Conservation (phyloP, 225 moss, liverwort and hornwort species). For the Physcomitrium patens region DNA sequence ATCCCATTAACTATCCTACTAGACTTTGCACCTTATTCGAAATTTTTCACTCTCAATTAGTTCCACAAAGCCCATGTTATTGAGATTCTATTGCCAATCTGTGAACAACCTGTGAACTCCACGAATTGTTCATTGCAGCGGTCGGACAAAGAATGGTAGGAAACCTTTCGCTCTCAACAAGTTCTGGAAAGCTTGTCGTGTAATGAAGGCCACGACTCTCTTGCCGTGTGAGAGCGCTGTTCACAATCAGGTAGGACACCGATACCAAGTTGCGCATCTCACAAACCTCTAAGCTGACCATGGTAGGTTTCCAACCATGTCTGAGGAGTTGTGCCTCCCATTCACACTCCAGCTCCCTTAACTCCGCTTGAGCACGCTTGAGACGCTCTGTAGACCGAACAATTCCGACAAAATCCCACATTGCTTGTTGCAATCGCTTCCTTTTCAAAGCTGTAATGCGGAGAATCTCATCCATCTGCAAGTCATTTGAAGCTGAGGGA, state of each 20-base stretch:
- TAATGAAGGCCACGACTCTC: constrained; percentile 98
- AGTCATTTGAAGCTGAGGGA: constrained; percentile 44
- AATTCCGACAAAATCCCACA: constrained; percentile 99
- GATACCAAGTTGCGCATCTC: constrained; percentile 99
- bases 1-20: no score
- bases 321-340: constrained; percentile 92
- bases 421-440: constrained; percentile 86
- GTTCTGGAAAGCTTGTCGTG: constrained; percentile 92
- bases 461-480: constrained; percentile 59
- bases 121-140: constrained; percentile 63
- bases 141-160: constrained; percentile 88
- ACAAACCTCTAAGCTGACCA: constrained; percentile 90
- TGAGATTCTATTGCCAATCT: constrained; percentile 72
- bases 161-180: constrained; percentile 91
- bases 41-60: no score
- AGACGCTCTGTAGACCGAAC: constrained; percentile 96
- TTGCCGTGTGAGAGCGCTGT: constrained; percentile 90
- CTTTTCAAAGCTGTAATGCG: constrained; percentile 68
- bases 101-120: constrained; percentile 92
- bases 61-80: no score
- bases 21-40: no score
- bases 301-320: constrained; percentile 81
- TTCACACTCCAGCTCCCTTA: constrained; percentile 75
- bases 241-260: constrained; percentile 83
- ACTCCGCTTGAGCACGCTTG: constrained; percentile 68